Conservation (phyloP, 2,329 filamentous ascomycete genomes). For the Arthrocladium fulminans region DNA sequence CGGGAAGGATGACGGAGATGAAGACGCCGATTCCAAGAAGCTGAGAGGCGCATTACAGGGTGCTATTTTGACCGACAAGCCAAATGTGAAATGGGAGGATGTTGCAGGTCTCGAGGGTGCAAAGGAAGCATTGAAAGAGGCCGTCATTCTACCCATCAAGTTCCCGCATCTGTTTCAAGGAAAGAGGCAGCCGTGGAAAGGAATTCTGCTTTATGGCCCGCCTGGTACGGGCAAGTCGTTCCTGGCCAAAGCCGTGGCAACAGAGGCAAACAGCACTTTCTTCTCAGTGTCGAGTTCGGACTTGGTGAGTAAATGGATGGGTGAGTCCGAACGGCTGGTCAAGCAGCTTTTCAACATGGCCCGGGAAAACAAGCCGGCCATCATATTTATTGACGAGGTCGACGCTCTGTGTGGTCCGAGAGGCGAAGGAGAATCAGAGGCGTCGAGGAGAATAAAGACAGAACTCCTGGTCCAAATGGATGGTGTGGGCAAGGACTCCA, state of each 20-base stretch:
- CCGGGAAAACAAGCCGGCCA: constrained; percentile 92
- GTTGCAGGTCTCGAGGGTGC: constrained; percentile 88
- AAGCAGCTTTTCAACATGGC: constrained; percentile 98
- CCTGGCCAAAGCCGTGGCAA: constrained; percentile 92
- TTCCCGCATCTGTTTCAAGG: constrained; percentile 94
- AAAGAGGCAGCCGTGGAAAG: constrained; percentile 96
- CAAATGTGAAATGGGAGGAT: constrained; percentile 96
- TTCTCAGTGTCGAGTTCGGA: constrained; percentile 98
- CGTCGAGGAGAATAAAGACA: constrained; percentile 94
- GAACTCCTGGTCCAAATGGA: constrained; percentile 99
- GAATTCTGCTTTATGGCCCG: constrained; percentile 89
- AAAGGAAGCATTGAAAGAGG: constrained; percentile 96
- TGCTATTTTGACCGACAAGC: constrained; percentile 88
- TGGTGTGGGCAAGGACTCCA: constrained; percentile 90
- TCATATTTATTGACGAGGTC: constrained; percentile 98
- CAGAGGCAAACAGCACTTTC: constrained; percentile 97
- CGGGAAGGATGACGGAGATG: constrained; percentile 56
- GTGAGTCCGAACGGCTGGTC: constrained; percentile 92
- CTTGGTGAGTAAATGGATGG: constrained; percentile 99
- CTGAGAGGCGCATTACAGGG: constrained; percentile 81
- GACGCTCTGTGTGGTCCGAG: constrained; percentile 91
- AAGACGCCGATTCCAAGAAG: constrained; percentile 92
- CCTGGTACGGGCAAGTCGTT: constrained; percentile 98
- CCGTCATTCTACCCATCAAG: constrained; percentile 94
- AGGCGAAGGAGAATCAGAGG: constrained; percentile 92